Percentiles rank a stretch among this genome's conserved stretches.
Evolutionary conservation across 2,329 filamentous ascomycete species (phyloP).

Genomic region (Stachybotrys chlorohalonatus): DNA sequence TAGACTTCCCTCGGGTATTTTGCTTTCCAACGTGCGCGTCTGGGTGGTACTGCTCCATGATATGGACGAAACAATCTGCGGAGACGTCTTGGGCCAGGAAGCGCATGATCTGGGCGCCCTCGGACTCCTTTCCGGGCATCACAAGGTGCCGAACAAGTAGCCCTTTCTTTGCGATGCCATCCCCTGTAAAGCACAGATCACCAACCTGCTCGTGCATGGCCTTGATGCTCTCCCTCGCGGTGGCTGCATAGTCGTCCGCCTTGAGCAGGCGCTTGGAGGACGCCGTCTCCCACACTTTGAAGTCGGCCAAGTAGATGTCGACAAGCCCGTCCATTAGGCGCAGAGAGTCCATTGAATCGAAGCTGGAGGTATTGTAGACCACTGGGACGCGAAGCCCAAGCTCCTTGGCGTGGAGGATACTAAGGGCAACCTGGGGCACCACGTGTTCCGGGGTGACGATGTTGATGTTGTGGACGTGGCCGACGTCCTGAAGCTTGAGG

Average conservation of each 20-base stretch:
- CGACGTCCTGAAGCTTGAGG: slow-evolving; percentile 70
- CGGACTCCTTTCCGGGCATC: slow-evolving; percentile 72
- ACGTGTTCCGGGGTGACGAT: slow-evolving; percentile 81
- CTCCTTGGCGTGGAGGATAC: slow-evolving; percentile 64
- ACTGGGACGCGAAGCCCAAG: slow-evolving; percentile 64
- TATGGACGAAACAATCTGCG: slow-evolving; percentile 68
- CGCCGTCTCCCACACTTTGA: slow-evolving; percentile 66
- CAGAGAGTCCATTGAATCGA: slow-evolving; percentile 66
- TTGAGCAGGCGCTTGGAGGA: slow-evolving; percentile 68
- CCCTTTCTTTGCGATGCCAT: slow-evolving; percentile 72
- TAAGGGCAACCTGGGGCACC: slow-evolving; percentile 71
- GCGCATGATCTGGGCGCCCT: slow-evolving; percentile 64
- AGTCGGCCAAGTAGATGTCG: slow-evolving; percentile 82
- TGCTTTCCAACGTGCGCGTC: slow-evolving; percentile 73
- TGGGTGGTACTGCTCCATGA: slow-evolving; percentile 84
- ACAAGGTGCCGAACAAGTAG: slow-evolving; percentile 71
- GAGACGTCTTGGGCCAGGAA: slow-evolving; percentile 69
- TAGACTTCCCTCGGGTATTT: slow-evolving; percentile 19
- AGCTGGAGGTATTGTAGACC: slow-evolving; percentile 78
- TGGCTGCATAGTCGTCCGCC: slow-evolving; percentile 63
- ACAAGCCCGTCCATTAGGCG: slow-evolving; percentile 68
- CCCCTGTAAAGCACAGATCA: slow-evolving; percentile 71
- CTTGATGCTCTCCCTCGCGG: slow-evolving; percentile 67
- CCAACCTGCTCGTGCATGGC: slow-evolving; percentile 77
- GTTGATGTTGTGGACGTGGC: slow-evolving; percentile 85